Evolutionary conservation across 2,329 filamentous ascomycete genomes (phyloP).

Genomic region (Cladosporium sp.): DNA sequence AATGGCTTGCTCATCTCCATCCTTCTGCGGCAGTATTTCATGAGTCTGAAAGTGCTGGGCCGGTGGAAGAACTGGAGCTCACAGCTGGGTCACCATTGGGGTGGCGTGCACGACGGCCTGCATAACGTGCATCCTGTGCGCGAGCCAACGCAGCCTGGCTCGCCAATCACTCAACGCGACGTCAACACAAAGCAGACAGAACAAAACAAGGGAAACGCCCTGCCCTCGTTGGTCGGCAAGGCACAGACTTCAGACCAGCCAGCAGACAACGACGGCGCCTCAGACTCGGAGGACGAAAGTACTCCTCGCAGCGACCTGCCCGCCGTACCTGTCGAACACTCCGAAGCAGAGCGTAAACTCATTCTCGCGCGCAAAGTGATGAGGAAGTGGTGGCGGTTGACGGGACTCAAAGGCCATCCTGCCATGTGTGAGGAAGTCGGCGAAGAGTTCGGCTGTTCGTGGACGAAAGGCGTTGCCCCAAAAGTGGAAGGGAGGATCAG

Average conservation of each 20-base stretch:
- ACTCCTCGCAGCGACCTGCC: constrained; percentile 34
- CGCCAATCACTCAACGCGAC: not conserved
- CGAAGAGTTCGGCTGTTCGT: constrained; percentile 61
- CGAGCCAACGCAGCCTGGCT: constrained; percentile 19
- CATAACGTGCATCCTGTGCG: constrained; percentile 44
- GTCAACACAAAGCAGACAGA: not conserved
- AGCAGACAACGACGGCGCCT: constrained; percentile 12
- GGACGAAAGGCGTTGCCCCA: constrained; percentile 78
- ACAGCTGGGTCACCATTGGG: constrained; percentile 62
- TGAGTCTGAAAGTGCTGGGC: constrained; percentile 75
- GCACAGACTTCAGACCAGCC: constrained; percentile 10
- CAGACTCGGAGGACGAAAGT: constrained; percentile 37
- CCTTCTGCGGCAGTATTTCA: constrained; percentile 86
- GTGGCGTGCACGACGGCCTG: constrained; percentile 58
- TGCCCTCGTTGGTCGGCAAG: constrained; percentile 19
- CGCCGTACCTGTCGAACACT: constrained; percentile 41
- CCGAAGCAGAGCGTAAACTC: constrained; percentile 48
- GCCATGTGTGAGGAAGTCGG: constrained; percentile 51
- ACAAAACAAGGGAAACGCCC: not conserved
- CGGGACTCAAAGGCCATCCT: constrained; percentile 54
- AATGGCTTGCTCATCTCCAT: constrained; percentile 82
- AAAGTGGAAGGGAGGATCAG: constrained; percentile 70
- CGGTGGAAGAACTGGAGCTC: constrained; percentile 71
- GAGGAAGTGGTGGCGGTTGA: constrained; percentile 67
- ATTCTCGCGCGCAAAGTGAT: constrained; percentile 65